These are phyloP conservation scores for Lichenothelia convexa DNA, from an alignment of 495 filamentous ascomycete genomes.

Conservation along the genomic window DNA sequence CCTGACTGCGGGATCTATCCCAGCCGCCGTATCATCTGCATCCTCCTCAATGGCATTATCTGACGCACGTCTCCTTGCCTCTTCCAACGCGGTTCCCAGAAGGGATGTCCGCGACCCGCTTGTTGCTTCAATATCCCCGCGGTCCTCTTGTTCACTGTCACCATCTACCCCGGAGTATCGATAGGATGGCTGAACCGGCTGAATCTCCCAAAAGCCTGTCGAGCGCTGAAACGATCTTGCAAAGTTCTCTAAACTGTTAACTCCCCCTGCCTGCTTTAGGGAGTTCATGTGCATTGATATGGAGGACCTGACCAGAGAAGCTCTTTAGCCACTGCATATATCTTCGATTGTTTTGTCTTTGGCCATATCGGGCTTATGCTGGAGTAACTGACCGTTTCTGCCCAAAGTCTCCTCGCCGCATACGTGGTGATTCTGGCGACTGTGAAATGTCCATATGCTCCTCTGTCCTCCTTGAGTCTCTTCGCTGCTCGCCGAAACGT, in stretches of 20 bases:
- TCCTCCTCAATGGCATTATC: slow-evolving; percentile 15
- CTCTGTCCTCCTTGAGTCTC: too few species aligned
- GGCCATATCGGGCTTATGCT: too few species aligned
- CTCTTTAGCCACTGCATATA: too few species aligned
- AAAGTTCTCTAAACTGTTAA: slow-evolving; percentile 90
- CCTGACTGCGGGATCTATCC: slow-evolving; percentile 1
- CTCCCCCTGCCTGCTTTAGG: slow-evolving; percentile 65
- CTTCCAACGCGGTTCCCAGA: slow-evolving; percentile 27
- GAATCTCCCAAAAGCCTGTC: slow-evolving; percentile 69
- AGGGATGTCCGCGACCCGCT: slow-evolving; percentile 26
- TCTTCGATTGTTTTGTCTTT: too few species aligned
- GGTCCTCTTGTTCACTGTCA: slow-evolving; percentile 26
- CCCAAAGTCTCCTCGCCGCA: too few species aligned
- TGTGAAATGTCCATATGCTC: too few species aligned
- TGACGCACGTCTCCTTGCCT: slow-evolving; percentile 9
- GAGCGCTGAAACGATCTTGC: slow-evolving; percentile 87
- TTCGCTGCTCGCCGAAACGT: too few species aligned
- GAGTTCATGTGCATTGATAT: slow-evolving; percentile 50
- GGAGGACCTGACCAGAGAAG: slow-evolving; percentile 54
- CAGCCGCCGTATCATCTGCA: slow-evolving; percentile 1
- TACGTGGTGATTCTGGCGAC: too few species aligned
- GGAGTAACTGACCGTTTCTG: too few species aligned
- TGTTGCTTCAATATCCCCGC: slow-evolving; percentile 12
- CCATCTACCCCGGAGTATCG: slow-evolving; percentile 22
- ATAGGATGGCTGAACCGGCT: slow-evolving; percentile 57